Conservation (phyloP, 2,329 filamentous ascomycete species). For the Colletotrichum sp. region DNA sequence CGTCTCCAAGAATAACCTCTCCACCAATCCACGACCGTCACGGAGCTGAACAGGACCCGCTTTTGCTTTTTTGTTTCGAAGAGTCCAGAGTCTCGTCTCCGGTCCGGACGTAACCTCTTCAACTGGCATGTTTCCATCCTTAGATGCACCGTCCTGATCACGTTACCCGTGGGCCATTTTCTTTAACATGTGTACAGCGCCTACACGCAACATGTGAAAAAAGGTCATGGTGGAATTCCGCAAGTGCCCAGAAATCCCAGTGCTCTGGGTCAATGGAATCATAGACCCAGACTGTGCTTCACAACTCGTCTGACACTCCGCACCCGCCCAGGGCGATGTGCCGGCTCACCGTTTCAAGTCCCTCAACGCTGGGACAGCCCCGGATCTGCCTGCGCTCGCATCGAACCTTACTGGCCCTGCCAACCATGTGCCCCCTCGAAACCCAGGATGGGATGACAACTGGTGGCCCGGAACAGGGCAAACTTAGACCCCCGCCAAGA, state of each 20-base stretch:
- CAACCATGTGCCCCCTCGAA: conserved; percentile 1
- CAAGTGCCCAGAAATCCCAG: not conserved
- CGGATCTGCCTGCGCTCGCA: conserved; percentile 7
- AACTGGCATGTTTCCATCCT: not conserved
- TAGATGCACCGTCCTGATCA: not conserved
- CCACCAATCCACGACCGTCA: conserved; percentile 1
- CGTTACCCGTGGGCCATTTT: not conserved
- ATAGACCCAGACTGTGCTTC: not conserved
- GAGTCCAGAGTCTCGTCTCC: not conserved
- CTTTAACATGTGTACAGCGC: not conserved
- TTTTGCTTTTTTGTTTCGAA: conserved; percentile 2
- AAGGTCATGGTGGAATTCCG: not conserved
- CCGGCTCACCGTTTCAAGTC: conserved; percentile 5
- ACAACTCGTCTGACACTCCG: not conserved
- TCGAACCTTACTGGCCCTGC: conserved; percentile 1
- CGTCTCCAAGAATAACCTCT: not conserved
- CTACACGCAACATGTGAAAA: not conserved
- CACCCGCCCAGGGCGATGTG: not conserved
- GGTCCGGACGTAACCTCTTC: not conserved
- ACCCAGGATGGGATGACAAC: conserved; percentile 13
- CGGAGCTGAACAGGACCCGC: not conserved
- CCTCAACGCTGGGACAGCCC: not conserved
- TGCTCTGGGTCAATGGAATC: not conserved
- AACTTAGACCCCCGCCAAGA: not conserved
- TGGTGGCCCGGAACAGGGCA: not conserved